Percentiles rank a stretch among this genome's conserved stretches.
Evolutionary conservation across 2,329 filamentous ascomycete species (phyloP).

Genomic region (Incumbomyces lentus): DNA sequence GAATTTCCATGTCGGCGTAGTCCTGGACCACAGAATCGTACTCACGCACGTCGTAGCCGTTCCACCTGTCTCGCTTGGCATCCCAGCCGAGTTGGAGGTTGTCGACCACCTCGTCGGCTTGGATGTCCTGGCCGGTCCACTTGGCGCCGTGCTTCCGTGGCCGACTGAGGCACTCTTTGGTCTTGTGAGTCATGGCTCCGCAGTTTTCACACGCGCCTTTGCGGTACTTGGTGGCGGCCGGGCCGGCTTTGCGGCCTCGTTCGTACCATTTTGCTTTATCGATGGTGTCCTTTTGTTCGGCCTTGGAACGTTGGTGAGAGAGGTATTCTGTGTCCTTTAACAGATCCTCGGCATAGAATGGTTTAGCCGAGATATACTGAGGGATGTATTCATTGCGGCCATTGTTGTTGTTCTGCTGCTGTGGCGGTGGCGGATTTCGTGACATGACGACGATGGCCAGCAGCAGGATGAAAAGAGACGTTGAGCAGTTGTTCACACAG

Average conservation of each 20-base stretch:
- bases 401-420: neutral
- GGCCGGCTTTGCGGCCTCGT: slow-evolving; percentile 70
- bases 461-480: neutral
- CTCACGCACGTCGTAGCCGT: slow-evolving; percentile 86
- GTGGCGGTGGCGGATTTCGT: neutral
- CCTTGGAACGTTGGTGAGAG: slow-evolving; percentile 30
- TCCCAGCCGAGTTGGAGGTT: slow-evolving; percentile 88
- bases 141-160: slow-evolving; percentile 82
- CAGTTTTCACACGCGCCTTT: slow-evolving; percentile 99
- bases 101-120: slow-evolving; percentile 80
- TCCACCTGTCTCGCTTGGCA: slow-evolving; percentile 95
- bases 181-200: slow-evolving; percentile 92
- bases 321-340: slow-evolving; percentile 6
- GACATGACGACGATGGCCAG: slow-evolving; percentile 5
- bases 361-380: slow-evolving; percentile 93
- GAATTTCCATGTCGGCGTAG: slow-evolving; percentile 72
- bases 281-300: slow-evolving; percentile 27
- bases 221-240: slow-evolving; percentile 88
- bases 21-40: slow-evolving; percentile 82
- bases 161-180: slow-evolving; percentile 81
- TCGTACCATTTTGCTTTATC: slow-evolving; percentile 82
- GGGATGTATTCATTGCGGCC: slow-evolving; percentile 93
- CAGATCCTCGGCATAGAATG: slow-evolving; percentile 62
- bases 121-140: slow-evolving; percentile 86
- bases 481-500: too few species aligned